These are phyloP conservation scores for Clonostachys solani DNA, from an alignment of 2,329 filamentous ascomycete species.

Conservation along the genomic window DNA sequence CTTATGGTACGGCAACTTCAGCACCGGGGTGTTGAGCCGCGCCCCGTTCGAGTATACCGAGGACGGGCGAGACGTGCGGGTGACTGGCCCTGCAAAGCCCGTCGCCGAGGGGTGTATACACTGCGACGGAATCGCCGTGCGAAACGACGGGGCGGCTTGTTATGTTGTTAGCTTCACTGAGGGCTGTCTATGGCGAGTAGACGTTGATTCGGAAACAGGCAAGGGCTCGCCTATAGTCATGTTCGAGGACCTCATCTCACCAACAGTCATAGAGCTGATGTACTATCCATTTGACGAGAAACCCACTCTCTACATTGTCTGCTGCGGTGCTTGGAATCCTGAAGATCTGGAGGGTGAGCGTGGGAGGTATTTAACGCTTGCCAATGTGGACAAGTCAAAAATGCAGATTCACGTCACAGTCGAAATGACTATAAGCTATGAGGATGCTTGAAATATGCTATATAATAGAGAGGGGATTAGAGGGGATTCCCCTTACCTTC, in stretches of 20 bases:
- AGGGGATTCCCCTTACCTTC: accelerated
- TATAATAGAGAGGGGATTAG: too few relatives aligned
- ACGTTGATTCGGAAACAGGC: slow-evolving; percentile 3
- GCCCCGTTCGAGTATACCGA: slow-evolving; percentile 2
- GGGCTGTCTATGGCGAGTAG: slow-evolving; percentile 4
- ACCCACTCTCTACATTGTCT: slow-evolving; percentile 5
- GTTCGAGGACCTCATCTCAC: slow-evolving; percentile 2
- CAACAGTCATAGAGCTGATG: slow-evolving; percentile 4
- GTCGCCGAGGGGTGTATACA: neutral
- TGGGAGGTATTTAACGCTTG: neutral
- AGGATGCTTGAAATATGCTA: neutral
- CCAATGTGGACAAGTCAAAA: neutral
- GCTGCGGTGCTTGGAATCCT: slow-evolving; percentile 1
- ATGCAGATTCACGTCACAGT: slow-evolving; percentile 1
- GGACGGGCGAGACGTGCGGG: neutral
- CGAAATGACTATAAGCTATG: slow-evolving; percentile 2
- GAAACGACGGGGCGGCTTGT: neutral
- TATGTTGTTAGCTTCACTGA: slow-evolving; percentile 3
- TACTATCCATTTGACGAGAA: slow-evolving; percentile 2
- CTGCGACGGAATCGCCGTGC: slow-evolving; percentile 4
- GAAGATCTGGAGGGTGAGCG: neutral
- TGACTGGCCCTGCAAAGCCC: neutral
- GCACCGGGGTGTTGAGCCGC: slow-evolving; percentile 2
- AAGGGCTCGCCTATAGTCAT: neutral
- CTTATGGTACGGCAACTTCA: slow-evolving; percentile 4